A percentile compares a stretch with the other conserved stretches of the same genome.
phyloP scores from a whole-genome alignment of 164 flowering plant species.

The Santalum album region DNA sequence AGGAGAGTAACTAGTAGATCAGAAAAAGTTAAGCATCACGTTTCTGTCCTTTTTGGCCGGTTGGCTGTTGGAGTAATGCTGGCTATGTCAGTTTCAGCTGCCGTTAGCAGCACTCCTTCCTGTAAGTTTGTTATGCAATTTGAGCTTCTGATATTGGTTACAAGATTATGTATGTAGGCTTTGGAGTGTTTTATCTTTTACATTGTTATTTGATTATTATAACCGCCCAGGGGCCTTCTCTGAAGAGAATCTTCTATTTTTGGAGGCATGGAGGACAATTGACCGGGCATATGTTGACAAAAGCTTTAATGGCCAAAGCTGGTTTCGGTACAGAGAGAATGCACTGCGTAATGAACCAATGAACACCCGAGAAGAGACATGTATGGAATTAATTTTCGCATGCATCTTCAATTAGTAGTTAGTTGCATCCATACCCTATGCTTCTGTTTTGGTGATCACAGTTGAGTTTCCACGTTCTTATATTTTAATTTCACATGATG shows the following conservation, averaged over 20 bases:
- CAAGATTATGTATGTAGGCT: neutral
- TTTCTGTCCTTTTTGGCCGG: slow-evolving; percentile 24
- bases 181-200: neutral
- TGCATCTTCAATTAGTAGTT: neutral
- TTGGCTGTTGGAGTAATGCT: slow-evolving; percentile 42
- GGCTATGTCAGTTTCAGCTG: slow-evolving; percentile 41
- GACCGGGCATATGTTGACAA: slow-evolving; percentile 96
- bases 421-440: too few species aligned
- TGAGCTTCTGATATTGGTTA: neutral
- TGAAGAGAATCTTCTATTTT: slow-evolving; percentile 91
- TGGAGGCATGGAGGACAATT: slow-evolving; percentile 96
- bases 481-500: too few species aligned
- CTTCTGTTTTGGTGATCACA: too few species aligned
- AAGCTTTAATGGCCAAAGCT: slow-evolving; percentile 89
- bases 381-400: slow-evolving; percentile 26
- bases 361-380: slow-evolving; percentile 88
- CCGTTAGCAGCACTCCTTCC: slow-evolving; percentile 41
- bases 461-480: too few species aligned
- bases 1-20: slow-evolving; percentile 20
- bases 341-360: slow-evolving; percentile 91
- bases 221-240: slow-evolving; percentile 59
- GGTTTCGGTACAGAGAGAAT: slow-evolving; percentile 92
- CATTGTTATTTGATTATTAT: neutral
- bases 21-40: slow-evolving; percentile 22
- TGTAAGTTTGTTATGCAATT: slow-evolving; percentile 44